Conservation (phyloP, 2,329 filamentous ascomycete species). For the Alternaria gaisen region DNA sequence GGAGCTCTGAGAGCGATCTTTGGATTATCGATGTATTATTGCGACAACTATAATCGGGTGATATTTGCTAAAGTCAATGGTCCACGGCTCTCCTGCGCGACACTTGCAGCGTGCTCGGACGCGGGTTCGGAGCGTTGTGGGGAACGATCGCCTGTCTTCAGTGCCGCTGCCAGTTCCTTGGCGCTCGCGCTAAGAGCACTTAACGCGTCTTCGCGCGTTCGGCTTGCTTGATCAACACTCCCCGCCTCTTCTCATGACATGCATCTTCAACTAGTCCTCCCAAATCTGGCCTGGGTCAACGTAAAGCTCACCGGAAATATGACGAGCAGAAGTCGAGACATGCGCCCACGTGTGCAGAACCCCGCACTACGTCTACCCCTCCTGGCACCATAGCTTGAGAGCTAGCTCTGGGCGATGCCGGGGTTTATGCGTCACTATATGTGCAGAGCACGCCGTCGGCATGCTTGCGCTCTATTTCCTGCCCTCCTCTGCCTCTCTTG, state of each 20-base stretch:
- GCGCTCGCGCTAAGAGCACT: not conserved
- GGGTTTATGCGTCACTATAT: conserved; percentile 21
- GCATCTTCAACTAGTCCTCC: conserved; percentile 17
- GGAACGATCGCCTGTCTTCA: conserved; percentile 2
- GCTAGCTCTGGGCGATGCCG: conserved; percentile 12
- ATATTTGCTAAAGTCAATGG: not conserved
- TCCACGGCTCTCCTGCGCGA: not conserved
- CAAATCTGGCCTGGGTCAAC: conserved; percentile 6
- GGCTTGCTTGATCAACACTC: conserved; percentile 5
- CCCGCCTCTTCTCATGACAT: conserved; percentile 10
- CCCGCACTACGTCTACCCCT: conserved; percentile 42
- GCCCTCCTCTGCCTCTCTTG: not conserved
- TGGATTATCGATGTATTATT: not conserved
- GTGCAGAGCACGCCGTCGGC: conserved; percentile 11
- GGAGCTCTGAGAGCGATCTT: not conserved
- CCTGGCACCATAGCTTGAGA: conserved; percentile 39
- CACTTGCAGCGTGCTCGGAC: not conserved
- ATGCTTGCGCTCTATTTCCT: not conserved
- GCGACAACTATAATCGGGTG: not conserved
- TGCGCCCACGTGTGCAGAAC: conserved; percentile 35
- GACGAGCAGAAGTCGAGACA: conserved; percentile 26
- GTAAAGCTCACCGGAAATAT: conserved; percentile 13
- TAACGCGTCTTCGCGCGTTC: not conserved
- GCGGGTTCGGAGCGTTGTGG: not conserved
- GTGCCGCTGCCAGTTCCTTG: conserved; percentile 1